phyloP scores from a whole-genome alignment of 2,329 filamentous ascomycete species.

The Phialophora chinensis region DNA sequence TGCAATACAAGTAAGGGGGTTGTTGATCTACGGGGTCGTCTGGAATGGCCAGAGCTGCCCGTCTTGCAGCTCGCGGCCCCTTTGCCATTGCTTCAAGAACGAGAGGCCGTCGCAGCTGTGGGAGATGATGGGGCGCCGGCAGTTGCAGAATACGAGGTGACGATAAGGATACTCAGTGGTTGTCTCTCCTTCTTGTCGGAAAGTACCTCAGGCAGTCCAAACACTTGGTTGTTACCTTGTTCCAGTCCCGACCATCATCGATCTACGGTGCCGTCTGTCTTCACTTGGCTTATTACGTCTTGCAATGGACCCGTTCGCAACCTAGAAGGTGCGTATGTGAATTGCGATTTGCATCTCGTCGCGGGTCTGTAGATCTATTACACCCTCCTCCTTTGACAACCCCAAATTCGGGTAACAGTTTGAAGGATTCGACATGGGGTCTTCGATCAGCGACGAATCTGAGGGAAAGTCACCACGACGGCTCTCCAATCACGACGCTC shows the following conservation, averaged over 20 bases:
- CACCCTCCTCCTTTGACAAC: no score
- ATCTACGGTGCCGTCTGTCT: not conserved
- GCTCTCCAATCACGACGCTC: conserved; percentile 12
- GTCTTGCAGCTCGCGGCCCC: not conserved
- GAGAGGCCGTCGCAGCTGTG: not conserved
- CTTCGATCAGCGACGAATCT: not conserved
- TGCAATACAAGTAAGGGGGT: conserved; percentile 5
- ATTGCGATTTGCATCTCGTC: not conserved
- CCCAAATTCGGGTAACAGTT: not conserved
- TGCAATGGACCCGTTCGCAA: not conserved
- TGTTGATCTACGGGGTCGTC: not conserved
- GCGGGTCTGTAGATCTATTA: not conserved
- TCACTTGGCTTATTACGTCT: not conserved
- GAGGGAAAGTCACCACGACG: not conserved
- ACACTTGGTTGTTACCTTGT: not conserved
- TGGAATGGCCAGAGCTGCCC: not conserved
- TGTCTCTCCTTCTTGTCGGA: not conserved
- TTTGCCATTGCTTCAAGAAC: not conserved
- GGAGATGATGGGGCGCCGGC: not conserved
- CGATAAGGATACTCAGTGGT: not conserved
- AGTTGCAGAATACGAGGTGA: not conserved
- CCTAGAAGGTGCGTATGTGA: not conserved
- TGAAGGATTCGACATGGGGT: not conserved
- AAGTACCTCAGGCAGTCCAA: not conserved
- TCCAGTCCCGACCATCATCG: not conserved